phyloP scores from a whole-genome alignment of 192 early-diverging fungal species.

The Backusella westeae region DNA sequence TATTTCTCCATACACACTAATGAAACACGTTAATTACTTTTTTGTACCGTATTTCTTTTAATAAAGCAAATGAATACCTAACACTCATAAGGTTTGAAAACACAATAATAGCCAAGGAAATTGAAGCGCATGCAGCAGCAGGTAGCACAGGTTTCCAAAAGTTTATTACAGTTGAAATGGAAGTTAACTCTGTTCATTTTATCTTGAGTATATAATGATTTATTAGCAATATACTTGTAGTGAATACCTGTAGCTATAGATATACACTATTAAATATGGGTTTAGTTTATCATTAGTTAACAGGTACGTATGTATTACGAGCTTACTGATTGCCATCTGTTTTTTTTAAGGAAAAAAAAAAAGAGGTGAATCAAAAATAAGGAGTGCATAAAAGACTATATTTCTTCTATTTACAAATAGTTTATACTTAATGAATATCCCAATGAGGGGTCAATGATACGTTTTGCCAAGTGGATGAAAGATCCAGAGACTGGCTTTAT shows the following conservation, averaged over 20 bases:
- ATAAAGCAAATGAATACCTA: constrained; percentile 9
- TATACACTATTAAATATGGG: neutral
- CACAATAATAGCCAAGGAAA: constrained; percentile 61
- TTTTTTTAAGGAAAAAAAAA: neutral
- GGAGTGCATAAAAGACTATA: neutral
- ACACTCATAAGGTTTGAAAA: constrained; percentile 60
- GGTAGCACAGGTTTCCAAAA: constrained; percentile 50
- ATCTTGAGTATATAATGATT: constrained; percentile 6
- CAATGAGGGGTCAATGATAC: constrained; percentile 78
- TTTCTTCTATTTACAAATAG: constrained; percentile 47
- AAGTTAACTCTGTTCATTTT: constrained; percentile 56
- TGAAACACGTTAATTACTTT: neutral
- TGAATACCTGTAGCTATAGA: constrained; percentile 21
- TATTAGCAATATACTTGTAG: neutral
- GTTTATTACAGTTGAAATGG: constrained; percentile 78
- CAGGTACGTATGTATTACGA: neutral
- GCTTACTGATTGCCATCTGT: neutral
- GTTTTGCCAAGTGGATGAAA: constrained; percentile 68
- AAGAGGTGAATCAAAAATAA: neutral
- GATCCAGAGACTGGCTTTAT: constrained; percentile 60
- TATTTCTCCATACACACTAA: constrained; percentile 79
- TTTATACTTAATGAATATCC: constrained; percentile 72
- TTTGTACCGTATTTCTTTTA: neutral
- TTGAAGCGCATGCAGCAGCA: constrained; percentile 39
- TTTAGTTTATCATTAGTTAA: neutral